Conservation (phyloP, 1,139 yeast species). For the Insectozyma bohioensis region DNA sequence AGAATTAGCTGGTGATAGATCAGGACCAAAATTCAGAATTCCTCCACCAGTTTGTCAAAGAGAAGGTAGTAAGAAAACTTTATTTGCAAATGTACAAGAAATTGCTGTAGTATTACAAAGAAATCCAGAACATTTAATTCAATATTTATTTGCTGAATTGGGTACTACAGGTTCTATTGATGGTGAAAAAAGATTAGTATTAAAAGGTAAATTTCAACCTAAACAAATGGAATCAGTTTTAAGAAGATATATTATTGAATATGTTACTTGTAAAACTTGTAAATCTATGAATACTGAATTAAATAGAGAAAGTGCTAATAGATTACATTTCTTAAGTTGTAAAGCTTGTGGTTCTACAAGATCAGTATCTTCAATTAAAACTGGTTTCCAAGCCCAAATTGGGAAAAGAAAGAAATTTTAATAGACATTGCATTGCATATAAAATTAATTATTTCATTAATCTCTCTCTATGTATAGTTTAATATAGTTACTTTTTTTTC, state of each 20-base stretch:
- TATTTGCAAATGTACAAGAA: constrained; percentile 94
- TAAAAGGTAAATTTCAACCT: constrained; percentile 97
- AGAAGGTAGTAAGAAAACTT: constrained; percentile 96
- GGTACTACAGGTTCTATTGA: constrained; percentile 99
- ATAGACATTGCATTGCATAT: constrained; percentile 11
- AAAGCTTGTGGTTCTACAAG: constrained; percentile 97
- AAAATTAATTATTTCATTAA: constrained; percentile 3
- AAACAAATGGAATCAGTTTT: constrained; percentile 95
- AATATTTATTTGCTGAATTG: constrained; percentile 94
- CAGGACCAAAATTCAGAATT: constrained; percentile 90
- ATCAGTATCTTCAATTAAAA: constrained; percentile 95
- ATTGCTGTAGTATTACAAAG: constrained; percentile 93
- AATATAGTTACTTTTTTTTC: not conserved
- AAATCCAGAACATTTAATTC: constrained; percentile 95
- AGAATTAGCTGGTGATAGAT: constrained; percentile 94
- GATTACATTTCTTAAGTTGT: constrained; percentile 97
- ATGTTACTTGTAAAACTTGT: constrained; percentile 98
- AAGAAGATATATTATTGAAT: constrained; percentile 94
- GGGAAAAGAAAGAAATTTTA: constrained; percentile 67
- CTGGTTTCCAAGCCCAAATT: constrained; percentile 98
- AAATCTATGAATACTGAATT: constrained; percentile 95
- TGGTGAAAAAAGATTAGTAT: constrained; percentile 93
- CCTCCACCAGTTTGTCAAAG: constrained; percentile 98
- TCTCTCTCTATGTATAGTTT: constrained; percentile 9
- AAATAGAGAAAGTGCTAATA: constrained; percentile 92